phyloP scores from a whole-genome alignment of 176 grass and related monocot species.

The Zoysia pacifica region DNA sequence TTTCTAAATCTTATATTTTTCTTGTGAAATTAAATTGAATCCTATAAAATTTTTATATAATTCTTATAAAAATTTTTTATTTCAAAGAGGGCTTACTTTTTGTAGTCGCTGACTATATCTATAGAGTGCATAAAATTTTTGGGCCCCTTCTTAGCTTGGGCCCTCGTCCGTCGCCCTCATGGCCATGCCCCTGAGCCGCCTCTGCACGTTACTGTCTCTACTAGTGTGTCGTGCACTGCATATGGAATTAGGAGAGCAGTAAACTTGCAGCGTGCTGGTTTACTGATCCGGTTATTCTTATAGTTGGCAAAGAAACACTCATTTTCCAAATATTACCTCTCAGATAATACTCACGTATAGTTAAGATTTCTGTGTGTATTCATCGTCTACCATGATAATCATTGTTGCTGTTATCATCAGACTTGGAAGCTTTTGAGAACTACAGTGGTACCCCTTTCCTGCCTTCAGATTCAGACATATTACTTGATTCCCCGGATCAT shows the following conservation, averaged over 20 bases:
- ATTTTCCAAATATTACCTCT: no score
- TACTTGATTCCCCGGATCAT: conserved; percentile 81
- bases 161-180: no score
- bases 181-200: no score
- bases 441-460: conserved; percentile 86
- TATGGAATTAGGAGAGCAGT: conserved; percentile 4
- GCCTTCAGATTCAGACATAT: conserved; percentile 79
- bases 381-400: neutral
- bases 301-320: neutral
- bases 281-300: neutral
- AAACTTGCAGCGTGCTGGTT: neutral
- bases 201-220: neutral
- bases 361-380: neutral
- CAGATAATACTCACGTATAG: no score
- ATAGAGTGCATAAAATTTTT: no score
- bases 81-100: no score
- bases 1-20: no score
- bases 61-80: no score
- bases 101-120: no score
- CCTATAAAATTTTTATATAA: no score
- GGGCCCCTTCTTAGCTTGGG: no score
- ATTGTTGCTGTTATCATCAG: conserved; percentile 39
- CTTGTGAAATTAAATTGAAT: no score
- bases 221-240: neutral
- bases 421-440: conserved; percentile 81